These are phyloP conservation scores for Pyronema omphalodes DNA, from an alignment of 495 filamentous ascomycete genomes.

Conservation along the genomic window DNA sequence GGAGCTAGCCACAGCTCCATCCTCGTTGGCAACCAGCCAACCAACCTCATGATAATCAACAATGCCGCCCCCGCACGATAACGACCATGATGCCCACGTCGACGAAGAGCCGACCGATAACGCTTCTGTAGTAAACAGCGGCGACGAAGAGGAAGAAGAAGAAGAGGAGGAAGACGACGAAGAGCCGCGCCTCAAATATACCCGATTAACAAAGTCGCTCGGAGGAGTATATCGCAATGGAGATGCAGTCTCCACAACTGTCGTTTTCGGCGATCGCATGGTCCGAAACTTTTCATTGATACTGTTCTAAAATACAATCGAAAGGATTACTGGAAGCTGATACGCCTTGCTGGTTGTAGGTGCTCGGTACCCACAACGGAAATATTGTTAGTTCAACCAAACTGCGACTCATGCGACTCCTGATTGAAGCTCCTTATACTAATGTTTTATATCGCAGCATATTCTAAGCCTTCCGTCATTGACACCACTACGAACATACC, in stretches of 20 bases:
- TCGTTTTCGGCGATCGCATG: slow-evolving; percentile 92
- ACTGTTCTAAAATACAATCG: neutral
- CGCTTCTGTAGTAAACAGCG: neutral
- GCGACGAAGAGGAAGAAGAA: slow-evolving; percentile 40
- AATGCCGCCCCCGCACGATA: neutral
- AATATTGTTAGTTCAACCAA: slow-evolving; percentile 56
- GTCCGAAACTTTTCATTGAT: slow-evolving; percentile 19
- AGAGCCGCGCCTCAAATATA: slow-evolving; percentile 90
- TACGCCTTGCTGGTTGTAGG: slow-evolving; percentile 30
- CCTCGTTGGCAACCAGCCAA: neutral
- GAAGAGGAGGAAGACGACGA: slow-evolving; percentile 83
- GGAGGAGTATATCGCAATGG: slow-evolving; percentile 75
- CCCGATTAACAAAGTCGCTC: slow-evolving; percentile 60
- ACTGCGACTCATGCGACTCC: neutral
- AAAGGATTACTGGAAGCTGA: slow-evolving; percentile 8
- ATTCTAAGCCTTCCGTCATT: slow-evolving; percentile 66
- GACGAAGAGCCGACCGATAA: neutral
- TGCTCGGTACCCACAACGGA: slow-evolving; percentile 90
- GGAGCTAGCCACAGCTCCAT: neutral
- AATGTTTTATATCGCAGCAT: slow-evolving; percentile 37
- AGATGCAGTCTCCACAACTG: slow-evolving; percentile 77
- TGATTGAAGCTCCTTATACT: neutral
- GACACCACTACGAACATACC: slow-evolving; percentile 62
- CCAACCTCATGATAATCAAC: neutral
- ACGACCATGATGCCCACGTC: neutral